Percentiles rank a stretch among this genome's conserved stretches.
phyloP scores from a whole-genome alignment of 805 yeast genomes.

The Candida caryicola region DNA sequence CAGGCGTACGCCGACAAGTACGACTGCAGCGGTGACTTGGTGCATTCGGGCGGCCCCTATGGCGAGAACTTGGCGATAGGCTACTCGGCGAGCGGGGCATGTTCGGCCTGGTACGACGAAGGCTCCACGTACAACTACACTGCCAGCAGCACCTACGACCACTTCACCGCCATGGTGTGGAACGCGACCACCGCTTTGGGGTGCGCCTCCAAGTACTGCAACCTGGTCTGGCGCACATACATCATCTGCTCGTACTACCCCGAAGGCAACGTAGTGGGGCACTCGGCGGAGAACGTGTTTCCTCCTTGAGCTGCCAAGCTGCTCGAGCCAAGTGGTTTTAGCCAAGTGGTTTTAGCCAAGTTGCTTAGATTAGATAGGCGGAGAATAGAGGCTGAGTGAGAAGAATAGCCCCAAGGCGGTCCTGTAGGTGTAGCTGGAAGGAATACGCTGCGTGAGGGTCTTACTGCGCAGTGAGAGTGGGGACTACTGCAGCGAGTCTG shows the following conservation, averaged over 20 bases:
- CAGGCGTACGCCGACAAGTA: conserved; percentile 29
- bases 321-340: too few relatives aligned
- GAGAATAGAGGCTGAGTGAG: not conserved
- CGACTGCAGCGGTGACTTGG: conserved; percentile 33
- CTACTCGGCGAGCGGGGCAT: conserved; percentile 30
- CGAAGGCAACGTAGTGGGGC: conserved; percentile 30
- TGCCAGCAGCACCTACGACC: conserved; percentile 27
- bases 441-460: too few relatives aligned
- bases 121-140: conserved; percentile 29
- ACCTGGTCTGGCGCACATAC: conserved; percentile 32
- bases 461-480: too few relatives aligned
- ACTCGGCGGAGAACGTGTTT: conserved; percentile 22
- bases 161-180: conserved; percentile 42
- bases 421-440: too few relatives aligned
- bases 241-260: conserved; percentile 38
- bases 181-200: conserved; percentile 30
- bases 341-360: too few relatives aligned
- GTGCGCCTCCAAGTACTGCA: conserved; percentile 34
- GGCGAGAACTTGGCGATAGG: conserved; percentile 44
- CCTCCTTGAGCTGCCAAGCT: too few relatives aligned
- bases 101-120: conserved; percentile 42
- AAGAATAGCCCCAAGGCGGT: too few relatives aligned
- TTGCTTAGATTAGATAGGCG: not conserved
- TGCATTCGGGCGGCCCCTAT: conserved; percentile 34
- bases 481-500: too few relatives aligned